Base-by-base conservation (phyloP, 1,284 basidiomycete species). In the Schizopora paradoxa region DNA sequence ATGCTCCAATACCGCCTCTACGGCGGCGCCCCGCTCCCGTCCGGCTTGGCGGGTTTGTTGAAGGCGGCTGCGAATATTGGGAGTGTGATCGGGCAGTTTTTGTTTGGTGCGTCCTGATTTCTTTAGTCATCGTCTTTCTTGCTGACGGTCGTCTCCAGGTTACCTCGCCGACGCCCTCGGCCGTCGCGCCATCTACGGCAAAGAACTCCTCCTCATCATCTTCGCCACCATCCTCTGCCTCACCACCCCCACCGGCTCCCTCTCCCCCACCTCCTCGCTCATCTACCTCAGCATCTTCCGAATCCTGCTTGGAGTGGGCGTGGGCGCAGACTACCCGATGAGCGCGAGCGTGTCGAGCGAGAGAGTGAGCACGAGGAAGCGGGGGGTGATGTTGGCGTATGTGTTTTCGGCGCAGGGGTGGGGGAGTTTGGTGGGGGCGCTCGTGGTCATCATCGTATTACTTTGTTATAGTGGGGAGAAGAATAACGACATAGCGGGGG, bases 251-350 rank as follows among this genome's bases (percentile, higher is more conserved):
- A 77, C 75, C 1, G 67, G 65, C 46, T 54, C 54, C n/a, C 58
- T 74, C 25, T 65, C 66, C 8, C 72, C 81, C 5, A 58, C 72
- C 29, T 52, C 61, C 14, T 67, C 61, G 16, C 66, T 86, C 44
- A 74, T 84, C 51, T 86, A 81, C 59, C 66, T 86, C 7, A 70
- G 68, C 19, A 60, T 78, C 7, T 88, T 77, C 62, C 79, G 86
- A 22, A 84, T 86, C 45, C 58, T 89, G 16, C 76, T 87, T 37
- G 85, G 84, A 0, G 66, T 87, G 14, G 85, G 84, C 26, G 83
- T 91, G 4, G 88, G 88, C 21, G 88, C 86, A 19, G 88, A 91
- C 63, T 90, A 90, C 60, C 87, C 87, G 10, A 83, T 89, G 81
- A 79, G 74, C 5, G 82, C 82, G 2, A 75, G 76, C n/a, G 66